Evolutionary conservation across 768 basidiomycete genomes (phyloP).

Genomic region (Lactarius psammicola): DNA sequence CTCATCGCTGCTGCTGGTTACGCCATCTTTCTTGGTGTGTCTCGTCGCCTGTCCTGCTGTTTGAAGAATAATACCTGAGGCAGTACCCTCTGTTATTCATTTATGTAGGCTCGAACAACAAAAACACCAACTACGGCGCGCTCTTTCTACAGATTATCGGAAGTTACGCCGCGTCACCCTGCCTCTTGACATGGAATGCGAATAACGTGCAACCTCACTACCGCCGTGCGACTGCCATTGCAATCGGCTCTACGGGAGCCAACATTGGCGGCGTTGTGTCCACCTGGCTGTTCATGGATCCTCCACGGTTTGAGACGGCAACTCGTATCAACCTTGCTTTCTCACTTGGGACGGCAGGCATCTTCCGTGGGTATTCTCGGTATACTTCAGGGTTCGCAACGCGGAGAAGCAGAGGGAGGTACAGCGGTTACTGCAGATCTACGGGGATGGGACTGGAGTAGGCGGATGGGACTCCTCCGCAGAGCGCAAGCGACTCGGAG

Average conservation of each 20-base stretch:
- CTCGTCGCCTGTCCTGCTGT: not conserved
- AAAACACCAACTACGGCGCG: conserved; percentile 32
- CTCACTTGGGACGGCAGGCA: conserved; percentile 8
- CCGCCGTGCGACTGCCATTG: conserved; percentile 26
- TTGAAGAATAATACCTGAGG: not conserved
- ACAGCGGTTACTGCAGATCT: conserved; percentile 3
- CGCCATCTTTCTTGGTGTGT: conserved; percentile 20
- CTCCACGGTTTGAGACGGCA: conserved; percentile 16
- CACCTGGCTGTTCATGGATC: not conserved
- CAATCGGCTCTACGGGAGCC: conserved; percentile 31
- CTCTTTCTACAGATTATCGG: conserved; percentile 36
- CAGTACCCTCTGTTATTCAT: too few species aligned
- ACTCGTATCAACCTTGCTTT: conserved; percentile 18
- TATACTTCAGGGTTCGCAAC: conserved; percentile 13
- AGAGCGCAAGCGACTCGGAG: not conserved
- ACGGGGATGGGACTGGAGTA: conserved; percentile 4
- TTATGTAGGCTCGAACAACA: conserved; percentile 25
- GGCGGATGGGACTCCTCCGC: not conserved
- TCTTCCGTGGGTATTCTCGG: not conserved
- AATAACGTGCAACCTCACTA: conserved; percentile 35
- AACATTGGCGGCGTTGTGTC: conserved; percentile 19
- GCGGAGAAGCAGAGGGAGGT: conserved; percentile 5
- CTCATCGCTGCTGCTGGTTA: conserved; percentile 25
- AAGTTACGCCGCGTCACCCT: conserved; percentile 32
- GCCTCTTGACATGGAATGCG: conserved; percentile 33